Conservation (phyloP, 257 asterid species). For the Nemophila menziesii region DNA sequence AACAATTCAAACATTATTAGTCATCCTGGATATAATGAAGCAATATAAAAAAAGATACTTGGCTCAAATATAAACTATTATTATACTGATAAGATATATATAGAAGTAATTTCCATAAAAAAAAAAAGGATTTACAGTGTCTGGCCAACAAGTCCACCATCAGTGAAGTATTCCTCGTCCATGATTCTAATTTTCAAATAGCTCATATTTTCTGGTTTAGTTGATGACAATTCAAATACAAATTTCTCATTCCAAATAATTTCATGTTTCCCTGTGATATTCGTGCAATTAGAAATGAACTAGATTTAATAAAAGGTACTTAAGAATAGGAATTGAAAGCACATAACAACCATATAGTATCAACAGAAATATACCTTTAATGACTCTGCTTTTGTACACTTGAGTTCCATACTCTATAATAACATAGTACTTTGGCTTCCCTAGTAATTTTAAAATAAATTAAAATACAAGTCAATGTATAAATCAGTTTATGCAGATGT, state of each 20-base stretch:
- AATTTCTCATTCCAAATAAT: slow-evolving; percentile 67
- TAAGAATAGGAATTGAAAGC: not conserved
- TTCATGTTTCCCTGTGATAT: slow-evolving; percentile 27
- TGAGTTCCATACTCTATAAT: slow-evolving; percentile 57
- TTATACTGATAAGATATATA: not conserved
- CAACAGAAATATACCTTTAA: slow-evolving; percentile 37
- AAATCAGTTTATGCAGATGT: not conserved
- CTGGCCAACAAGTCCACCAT: slow-evolving; percentile 48
- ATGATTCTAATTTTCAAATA: slow-evolving; percentile 53
- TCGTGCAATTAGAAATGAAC: not conserved
- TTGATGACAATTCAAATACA: slow-evolving; percentile 29
- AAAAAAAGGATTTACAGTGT: slow-evolving; percentile 24
- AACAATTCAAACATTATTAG: not conserved
- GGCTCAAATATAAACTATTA: not conserved
- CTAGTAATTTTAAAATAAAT: slow-evolving; percentile 18
- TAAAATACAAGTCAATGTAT: not conserved
- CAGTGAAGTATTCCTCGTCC: slow-evolving; percentile 36
- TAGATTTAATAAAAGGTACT: not conserved
- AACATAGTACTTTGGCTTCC: slow-evolving; percentile 50
- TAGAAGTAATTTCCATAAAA: not conserved
- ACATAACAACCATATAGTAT: not conserved
- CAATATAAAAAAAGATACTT: not conserved
- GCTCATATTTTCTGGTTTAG: slow-evolving; percentile 28
- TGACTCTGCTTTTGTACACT: slow-evolving; percentile 40
- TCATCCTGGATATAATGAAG: not conserved